Conservation (phyloP, 2,329 filamentous ascomycete genomes). For the Cladosporium oxysporum region DNA sequence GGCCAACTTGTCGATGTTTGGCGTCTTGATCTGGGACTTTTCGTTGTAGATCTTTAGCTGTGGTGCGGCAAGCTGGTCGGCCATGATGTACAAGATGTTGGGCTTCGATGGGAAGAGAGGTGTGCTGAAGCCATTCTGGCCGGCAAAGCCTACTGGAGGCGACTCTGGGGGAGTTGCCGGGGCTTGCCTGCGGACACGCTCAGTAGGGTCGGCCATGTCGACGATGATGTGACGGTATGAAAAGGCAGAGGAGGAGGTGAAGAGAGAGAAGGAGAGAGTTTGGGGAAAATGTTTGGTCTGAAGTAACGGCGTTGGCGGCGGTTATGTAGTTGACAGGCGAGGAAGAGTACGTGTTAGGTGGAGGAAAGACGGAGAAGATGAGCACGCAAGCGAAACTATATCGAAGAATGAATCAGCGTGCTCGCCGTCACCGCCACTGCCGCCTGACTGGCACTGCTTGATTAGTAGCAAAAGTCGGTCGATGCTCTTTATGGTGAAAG, state of each 20-base stretch:
- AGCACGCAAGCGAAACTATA: neutral
- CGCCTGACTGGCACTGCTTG: neutral
- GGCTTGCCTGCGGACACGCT: constrained; percentile 33
- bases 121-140: constrained; percentile 43
- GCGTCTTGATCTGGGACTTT: constrained; percentile 86
- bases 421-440: constrained; percentile 6
- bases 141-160: constrained; percentile 40
- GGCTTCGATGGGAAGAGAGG: constrained; percentile 53
- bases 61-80: constrained; percentile 89
- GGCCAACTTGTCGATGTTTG: constrained; percentile 81
- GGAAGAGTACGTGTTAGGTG: neutral
- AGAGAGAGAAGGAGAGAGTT: neutral
- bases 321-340: neutral
- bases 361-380: constrained; percentile 2
- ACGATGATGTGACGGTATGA: neutral
- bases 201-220: constrained; percentile 25
- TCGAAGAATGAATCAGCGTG: neutral
- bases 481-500: constrained; percentile 8
- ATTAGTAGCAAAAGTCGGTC: neutral
- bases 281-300: constrained; percentile 5
- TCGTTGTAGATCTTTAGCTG: constrained; percentile 90
- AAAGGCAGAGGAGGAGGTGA: neutral
- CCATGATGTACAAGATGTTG: constrained; percentile 93
- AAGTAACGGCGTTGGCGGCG: neutral
- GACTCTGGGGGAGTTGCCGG: constrained; percentile 40